phyloP scores from a whole-genome alignment of 306 rosid species.

The Lotus japonicus region DNA sequence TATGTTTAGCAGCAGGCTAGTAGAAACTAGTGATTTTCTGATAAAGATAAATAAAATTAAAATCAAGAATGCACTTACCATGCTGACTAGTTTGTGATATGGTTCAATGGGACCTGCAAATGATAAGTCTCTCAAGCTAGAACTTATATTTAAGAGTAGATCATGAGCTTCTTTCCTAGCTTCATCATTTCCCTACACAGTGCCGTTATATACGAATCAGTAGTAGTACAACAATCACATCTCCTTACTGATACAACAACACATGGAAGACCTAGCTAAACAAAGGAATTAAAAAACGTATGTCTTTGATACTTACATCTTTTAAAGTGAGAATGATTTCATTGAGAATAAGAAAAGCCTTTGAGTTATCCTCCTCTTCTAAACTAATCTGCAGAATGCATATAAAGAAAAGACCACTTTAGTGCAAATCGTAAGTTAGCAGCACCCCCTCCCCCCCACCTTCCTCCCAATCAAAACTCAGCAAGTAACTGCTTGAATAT shows the following conservation, averaged over 20 bases:
- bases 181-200: slow-evolving; percentile 61
- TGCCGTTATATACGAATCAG: slow-evolving; percentile 14
- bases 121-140: slow-evolving; percentile 49
- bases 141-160: slow-evolving; percentile 57
- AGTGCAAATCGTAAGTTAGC: neutral
- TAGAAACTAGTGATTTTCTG: neutral
- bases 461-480: slow-evolving; percentile 1
- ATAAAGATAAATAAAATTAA: neutral
- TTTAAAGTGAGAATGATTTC: slow-evolving; percentile 74
- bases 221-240: slow-evolving; percentile 10
- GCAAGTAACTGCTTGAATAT: neutral
- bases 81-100: slow-evolving; percentile 62
- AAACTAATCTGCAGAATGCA: slow-evolving; percentile 54
- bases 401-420: neutral
- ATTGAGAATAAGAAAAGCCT: slow-evolving; percentile 80
- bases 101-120: slow-evolving; percentile 40
- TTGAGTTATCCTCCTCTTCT: slow-evolving; percentile 62
- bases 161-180: slow-evolving; percentile 79
- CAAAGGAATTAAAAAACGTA: slow-evolving; percentile 14
- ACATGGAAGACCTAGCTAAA: neutral
- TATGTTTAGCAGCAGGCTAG: neutral
- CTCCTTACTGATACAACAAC: slow-evolving; percentile 1
- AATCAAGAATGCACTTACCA: slow-evolving; percentile 50
- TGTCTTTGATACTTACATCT: slow-evolving; percentile 52
- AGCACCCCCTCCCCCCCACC: neutral